Percentiles rank a stretch among this genome's conserved stretches.
Conservation (phyloP, 805 yeast species). For the Cyberlindnera americana region DNA sequence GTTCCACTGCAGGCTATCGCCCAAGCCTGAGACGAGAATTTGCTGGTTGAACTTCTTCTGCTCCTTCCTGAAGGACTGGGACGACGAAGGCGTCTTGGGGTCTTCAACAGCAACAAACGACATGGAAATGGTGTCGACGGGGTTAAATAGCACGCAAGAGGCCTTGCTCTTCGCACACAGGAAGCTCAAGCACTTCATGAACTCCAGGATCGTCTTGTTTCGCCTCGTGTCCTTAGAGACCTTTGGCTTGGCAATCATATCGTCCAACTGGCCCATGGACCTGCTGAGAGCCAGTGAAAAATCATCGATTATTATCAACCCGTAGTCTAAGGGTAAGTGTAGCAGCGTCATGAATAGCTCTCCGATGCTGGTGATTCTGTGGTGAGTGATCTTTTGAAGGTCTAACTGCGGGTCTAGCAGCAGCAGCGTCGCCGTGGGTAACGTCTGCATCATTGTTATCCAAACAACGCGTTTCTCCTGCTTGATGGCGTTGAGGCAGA, state of each 20-base stretch:
- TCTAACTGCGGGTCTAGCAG: conserved; percentile 1
- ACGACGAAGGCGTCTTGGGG: background rate
- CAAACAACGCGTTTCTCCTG: conserved; percentile 20
- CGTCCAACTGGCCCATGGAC: conserved; percentile 14
- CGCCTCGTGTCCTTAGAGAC: conserved; percentile 8
- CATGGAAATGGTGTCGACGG: conserved; percentile 18
- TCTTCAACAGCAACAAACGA: conserved; percentile 21
- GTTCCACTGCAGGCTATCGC: conserved; percentile 22
- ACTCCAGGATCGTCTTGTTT: conserved; percentile 11
- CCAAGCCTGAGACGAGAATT: conserved; percentile 21
- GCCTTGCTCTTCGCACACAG: conserved; percentile 18
- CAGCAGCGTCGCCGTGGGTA: conserved; percentile 1
- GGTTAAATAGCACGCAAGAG: conserved; percentile 17
- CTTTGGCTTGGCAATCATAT: conserved; percentile 4
- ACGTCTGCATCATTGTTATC: conserved; percentile 22
- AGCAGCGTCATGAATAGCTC: conserved; percentile 4
- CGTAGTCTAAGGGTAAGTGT: conserved; percentile 8
- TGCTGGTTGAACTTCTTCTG: conserved; percentile 20
- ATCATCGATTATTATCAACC: conserved; percentile 24
- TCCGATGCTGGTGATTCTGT: conserved; percentile 5
- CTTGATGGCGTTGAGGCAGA: conserved; percentile 14
- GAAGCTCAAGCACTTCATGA: conserved; percentile 18
- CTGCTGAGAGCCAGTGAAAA: conserved; percentile 17
- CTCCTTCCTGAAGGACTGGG: background rate
- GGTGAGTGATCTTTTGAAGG: background rate